Base-by-base conservation (phyloP, 208 protist species). In the Crithidia fasciculata region DNA sequence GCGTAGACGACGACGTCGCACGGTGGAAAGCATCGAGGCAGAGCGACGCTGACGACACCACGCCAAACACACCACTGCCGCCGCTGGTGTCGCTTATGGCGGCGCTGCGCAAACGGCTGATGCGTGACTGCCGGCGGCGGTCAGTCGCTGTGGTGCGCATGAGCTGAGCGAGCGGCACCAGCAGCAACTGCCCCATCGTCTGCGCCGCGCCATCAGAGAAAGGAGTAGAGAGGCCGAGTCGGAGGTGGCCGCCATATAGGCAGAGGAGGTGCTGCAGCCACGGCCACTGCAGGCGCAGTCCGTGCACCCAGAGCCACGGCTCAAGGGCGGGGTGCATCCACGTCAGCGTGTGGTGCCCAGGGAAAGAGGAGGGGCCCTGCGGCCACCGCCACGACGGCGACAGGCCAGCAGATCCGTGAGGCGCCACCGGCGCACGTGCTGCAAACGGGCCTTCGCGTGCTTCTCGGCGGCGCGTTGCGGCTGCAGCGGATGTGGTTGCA, bases 181-280 rank as follows among this genome's bases (percentile, higher is more conserved):
- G 56, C 47, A 64, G 4, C 28, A 58, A 74, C 60, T 57, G 59
- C 4, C 58, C 60, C 7, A 69, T 37, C 18, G 59, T 8, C 4
- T 50, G 61, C 28, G 39, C 59, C 18, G 66, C 67, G 8, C 49
- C 56, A 4, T 4, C 16, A 2, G 69, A 16, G 39, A n/a, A 5
- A 45, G 13, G 61, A 58, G 15, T 7, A 28, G 39, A 19, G 28
- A 79, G 19, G 9, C 16, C 36, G 0, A 84, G 58, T n/a, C 72
- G 70, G n/a, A 55, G 65, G 44, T 74, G 57, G 7, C 80, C 80
- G 13, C 80, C 80, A 45, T 65, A 58, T 49, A 75, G 53, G 16
- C 9, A 36, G 36, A 80, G 55, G 18, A 81, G n/a, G 65, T 82
- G 80, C 45, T 69, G 70, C 43, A 85, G 61, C 80, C 74, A 82